phyloP scores from a whole-genome alignment of 495 filamentous ascomycete species.

The Cercophora samala region DNA sequence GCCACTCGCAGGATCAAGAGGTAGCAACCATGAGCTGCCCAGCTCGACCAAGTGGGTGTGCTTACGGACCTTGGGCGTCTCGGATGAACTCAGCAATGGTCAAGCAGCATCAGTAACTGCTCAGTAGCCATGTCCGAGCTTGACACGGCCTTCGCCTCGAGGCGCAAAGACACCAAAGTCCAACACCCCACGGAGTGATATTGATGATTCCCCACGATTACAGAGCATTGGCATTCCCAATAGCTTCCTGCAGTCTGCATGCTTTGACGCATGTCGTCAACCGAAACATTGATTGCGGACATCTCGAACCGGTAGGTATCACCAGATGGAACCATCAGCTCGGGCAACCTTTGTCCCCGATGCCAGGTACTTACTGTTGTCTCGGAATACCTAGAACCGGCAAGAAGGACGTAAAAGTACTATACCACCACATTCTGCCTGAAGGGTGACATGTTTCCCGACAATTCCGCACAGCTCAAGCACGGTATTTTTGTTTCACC shows the following conservation, averaged over 20 bases:
- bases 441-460: too few species aligned
- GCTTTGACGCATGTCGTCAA: not conserved
- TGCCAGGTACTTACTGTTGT: not conserved
- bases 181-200: not conserved
- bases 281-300: not conserved
- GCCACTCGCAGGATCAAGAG: not conserved
- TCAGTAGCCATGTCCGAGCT: not conserved
- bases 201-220: not conserved
- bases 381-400: too few species aligned
- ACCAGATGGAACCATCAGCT: not conserved
- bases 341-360: not conserved
- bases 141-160: not conserved
- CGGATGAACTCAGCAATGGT: not conserved
- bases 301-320: not conserved
- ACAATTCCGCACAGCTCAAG: too few species aligned
- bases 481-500: too few species aligned
- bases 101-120: not conserved
- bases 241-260: not conserved
- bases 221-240: not conserved
- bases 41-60: not conserved
- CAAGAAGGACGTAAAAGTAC: too few species aligned
- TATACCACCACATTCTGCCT: too few species aligned
- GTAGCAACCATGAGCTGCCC: not conserved
- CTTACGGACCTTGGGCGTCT: not conserved
- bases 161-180: not conserved